Evolutionary conservation across 176 grass and related monocot genomes (phyloP), one percentile per base, ranked within the genome.

Genomic region (Saccharum spontaneum): DNA sequence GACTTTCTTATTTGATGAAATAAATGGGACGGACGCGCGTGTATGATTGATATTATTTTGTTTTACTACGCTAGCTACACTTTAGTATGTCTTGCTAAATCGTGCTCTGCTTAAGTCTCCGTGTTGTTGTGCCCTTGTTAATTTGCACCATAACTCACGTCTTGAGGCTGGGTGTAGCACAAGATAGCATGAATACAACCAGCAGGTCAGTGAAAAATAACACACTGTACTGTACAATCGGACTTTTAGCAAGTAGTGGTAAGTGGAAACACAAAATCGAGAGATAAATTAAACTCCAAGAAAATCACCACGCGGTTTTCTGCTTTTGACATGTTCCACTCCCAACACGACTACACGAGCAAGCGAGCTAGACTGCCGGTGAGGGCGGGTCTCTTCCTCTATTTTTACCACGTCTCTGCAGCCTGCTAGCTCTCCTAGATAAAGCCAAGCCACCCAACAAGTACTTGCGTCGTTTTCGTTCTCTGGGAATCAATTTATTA

Each of bases 281-380:
- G 17, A 54, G 50, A 54, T 54, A 20, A 54, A 20, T 54, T 18
- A 54, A 54, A 54, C 17, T 17, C 50, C 0, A 80, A 4, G 4
- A 69, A 74, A 75, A 76, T 67, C 65, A 13, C 61, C 69, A 87
- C 85, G 48, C 85, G 78, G 20, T 59, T 82, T 75, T 76, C 69
- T 24, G 11, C 70, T 59, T 76, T 81, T 82, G 85, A 87, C 78
- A 4, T 5, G 46, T 87, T 87, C 85, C 43, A 54, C 49, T 52
- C 2, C 49, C 15, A 52, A 52, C 49, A 54, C 39, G 39, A 40
- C 15, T 18, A 52, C 49, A 54, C 39, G 39, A 40, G 48, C 48
- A 15, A 46, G 12, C 11, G 44, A 20, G 50, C 50, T 18, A 54
- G 50, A 54, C 17, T 7, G 50, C 20, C 50, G 17, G 0, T 20